phyloP scores from a whole-genome alignment of 768 basidiomycete genomes.

The Tulasnella calospora region DNA sequence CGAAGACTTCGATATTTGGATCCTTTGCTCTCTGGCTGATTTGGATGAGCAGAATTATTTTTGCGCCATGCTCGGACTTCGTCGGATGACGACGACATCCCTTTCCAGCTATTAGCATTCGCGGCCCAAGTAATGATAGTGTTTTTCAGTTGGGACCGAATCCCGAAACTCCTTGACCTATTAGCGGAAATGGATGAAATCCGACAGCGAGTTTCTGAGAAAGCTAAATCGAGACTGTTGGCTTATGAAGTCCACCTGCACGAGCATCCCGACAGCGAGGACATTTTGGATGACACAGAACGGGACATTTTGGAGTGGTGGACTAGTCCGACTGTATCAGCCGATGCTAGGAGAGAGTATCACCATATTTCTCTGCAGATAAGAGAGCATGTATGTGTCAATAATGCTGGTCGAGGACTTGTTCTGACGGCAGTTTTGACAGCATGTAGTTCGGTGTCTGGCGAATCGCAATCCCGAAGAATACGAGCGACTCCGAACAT shows the following conservation, averaged over 20 bases:
- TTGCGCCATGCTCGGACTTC: neutral
- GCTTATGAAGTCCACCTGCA: neutral
- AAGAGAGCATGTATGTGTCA: neutral
- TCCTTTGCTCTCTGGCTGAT: no score
- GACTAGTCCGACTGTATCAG: neutral
- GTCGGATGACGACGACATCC: neutral
- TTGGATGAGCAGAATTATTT: neutral
- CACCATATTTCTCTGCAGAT: neutral
- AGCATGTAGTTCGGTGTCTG: neutral
- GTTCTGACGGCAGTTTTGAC: neutral
- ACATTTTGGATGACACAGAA: neutral
- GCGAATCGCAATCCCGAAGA: neutral
- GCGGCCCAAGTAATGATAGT: neutral
- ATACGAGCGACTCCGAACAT: neutral
- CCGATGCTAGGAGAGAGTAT: neutral
- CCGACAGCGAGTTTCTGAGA: neutral
- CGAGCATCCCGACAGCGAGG: neutral
- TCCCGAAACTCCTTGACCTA: neutral
- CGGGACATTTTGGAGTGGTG: neutral
- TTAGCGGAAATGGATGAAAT: neutral
- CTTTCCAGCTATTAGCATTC: neutral
- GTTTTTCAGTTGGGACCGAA: neutral
- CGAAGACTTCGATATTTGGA: no score
- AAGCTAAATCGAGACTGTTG: neutral
- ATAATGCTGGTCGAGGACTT: neutral